Conservation (phyloP, 345 rosid genomes). For the Conringia planisiliqua region DNA sequence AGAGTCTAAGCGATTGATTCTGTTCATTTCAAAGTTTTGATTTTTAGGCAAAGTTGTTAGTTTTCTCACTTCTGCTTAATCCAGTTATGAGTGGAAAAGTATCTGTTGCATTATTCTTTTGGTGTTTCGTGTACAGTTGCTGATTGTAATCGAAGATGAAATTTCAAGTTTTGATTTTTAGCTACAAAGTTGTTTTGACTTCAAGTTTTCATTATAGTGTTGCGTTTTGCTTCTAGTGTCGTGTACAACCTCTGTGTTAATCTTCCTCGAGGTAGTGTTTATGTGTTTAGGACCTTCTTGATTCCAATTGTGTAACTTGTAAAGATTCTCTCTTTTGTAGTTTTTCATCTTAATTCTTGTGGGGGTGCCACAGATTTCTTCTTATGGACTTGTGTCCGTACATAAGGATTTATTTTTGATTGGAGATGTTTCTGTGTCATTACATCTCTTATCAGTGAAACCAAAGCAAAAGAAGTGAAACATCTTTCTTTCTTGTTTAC, state of each 20-base stretch:
- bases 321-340: neutral
- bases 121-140: neutral
- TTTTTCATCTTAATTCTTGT: slow-evolving; percentile 1
- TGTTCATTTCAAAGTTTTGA: neutral
- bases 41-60: neutral
- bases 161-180: neutral
- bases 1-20: neutral
- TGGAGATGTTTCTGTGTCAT: neutral
- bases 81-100: too few relatives aligned
- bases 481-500: neutral
- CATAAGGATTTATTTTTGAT: neutral
- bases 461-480: neutral
- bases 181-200: neutral
- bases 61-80: neutral
- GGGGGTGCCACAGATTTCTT: neutral
- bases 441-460: neutral
- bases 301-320: neutral
- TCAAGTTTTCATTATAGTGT: neutral
- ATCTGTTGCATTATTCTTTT: too few relatives aligned
- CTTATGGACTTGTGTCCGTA: neutral
- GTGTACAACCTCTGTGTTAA: neutral
- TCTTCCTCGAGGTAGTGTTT: neutral
- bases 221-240: neutral
- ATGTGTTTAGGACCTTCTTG: neutral
- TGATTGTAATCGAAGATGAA: neutral